Evolutionary conservation across 2,329 filamentous ascomycete genomes (phyloP).

Genomic region (Nigrospora sphaerica): DNA sequence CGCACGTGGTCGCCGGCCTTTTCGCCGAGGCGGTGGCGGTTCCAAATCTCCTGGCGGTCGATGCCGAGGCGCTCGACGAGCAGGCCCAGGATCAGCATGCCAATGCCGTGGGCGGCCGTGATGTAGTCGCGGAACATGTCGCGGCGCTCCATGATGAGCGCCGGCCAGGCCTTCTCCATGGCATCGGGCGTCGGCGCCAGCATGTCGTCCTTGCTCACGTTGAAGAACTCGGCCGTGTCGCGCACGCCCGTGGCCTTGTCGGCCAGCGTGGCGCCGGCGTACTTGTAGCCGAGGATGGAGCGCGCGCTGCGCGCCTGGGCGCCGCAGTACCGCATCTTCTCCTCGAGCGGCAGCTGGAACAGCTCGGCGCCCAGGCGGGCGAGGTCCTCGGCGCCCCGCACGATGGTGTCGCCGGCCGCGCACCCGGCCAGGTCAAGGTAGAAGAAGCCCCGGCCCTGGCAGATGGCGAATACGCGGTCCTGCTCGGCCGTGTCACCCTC

Average conservation of each 20-base stretch:
- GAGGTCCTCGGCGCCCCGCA: slow-evolving; percentile 11
- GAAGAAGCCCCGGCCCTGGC: slow-evolving; percentile 23
- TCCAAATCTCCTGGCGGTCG: slow-evolving; percentile 13
- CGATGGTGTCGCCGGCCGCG: slow-evolving; percentile 12
- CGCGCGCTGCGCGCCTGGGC: slow-evolving; percentile 7
- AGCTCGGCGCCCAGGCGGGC: slow-evolving; percentile 14
- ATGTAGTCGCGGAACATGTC: slow-evolving; percentile 19
- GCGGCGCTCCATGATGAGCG: slow-evolving; percentile 11
- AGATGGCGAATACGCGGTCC: slow-evolving; percentile 16
- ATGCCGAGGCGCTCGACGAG: slow-evolving; percentile 20
- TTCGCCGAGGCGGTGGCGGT: slow-evolving; percentile 20
- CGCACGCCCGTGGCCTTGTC: slow-evolving; percentile 15
- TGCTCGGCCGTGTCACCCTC: slow-evolving; percentile 10
- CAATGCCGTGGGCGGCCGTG: slow-evolving; percentile 17
- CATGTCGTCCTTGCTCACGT: slow-evolving; percentile 25
- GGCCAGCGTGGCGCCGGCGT: slow-evolving; percentile 17
- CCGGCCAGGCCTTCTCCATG: slow-evolving; percentile 19
- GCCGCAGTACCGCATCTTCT: slow-evolving; percentile 15
- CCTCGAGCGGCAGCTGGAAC: slow-evolving; percentile 18
- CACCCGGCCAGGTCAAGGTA: slow-evolving; percentile 18
- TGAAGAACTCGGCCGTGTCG: slow-evolving; percentile 27
- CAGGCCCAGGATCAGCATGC: slow-evolving; percentile 17
- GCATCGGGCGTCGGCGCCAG: slow-evolving; percentile 5
- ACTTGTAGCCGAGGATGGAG: slow-evolving; percentile 24
- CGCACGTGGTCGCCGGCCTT: slow-evolving; percentile 23